These are phyloP conservation scores for Vicia villosa DNA, from an alignment of 306 rosid genomes.

Conservation along the genomic window DNA sequence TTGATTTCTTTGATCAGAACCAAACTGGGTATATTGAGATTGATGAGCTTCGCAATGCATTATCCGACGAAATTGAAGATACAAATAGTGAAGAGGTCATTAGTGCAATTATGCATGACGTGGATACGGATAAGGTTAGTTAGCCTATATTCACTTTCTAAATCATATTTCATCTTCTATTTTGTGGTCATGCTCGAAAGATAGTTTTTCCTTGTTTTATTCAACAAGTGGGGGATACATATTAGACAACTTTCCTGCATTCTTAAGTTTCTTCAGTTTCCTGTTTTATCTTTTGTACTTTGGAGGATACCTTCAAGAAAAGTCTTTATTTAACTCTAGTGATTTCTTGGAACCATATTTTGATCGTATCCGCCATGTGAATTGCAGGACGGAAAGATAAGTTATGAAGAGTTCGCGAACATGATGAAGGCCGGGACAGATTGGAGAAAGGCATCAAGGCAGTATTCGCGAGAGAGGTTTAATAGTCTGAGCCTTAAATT, in stretches of 20 bases:
- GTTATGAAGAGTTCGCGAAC: conserved; percentile 78
- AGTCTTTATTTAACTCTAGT: not conserved
- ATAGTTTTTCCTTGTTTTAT: conserved; percentile 8
- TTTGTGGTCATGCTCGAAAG: not conserved
- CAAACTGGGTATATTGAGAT: conserved; percentile 72
- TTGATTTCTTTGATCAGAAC: conserved; percentile 79
- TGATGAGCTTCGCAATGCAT: conserved; percentile 70
- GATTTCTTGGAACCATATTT: conserved; percentile 14
- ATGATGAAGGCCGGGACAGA: conserved; percentile 99
- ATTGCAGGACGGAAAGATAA: conserved; percentile 86
- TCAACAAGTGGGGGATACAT: not conserved
- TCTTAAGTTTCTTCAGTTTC: not conserved
- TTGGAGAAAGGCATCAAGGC: conserved; percentile 98
- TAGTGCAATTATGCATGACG: conserved; percentile 78
- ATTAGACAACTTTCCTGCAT: conserved; percentile 6
- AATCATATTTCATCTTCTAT: not conserved
- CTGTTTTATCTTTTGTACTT: not conserved
- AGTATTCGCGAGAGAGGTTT: conserved; percentile 92
- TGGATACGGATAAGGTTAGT: conserved; percentile 94
- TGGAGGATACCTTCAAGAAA: not conserved
- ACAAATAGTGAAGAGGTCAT: conserved; percentile 71
- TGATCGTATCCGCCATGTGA: conserved; percentile 29
- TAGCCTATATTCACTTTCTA: not conserved
- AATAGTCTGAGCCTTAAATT: conserved; percentile 70
- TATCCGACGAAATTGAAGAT: conserved; percentile 68